Evolutionary conservation across 2,329 filamentous ascomycete genomes (phyloP), one percentile per base, ranked within the genome.

Genomic region (Scedosporium minutisporum): DNA sequence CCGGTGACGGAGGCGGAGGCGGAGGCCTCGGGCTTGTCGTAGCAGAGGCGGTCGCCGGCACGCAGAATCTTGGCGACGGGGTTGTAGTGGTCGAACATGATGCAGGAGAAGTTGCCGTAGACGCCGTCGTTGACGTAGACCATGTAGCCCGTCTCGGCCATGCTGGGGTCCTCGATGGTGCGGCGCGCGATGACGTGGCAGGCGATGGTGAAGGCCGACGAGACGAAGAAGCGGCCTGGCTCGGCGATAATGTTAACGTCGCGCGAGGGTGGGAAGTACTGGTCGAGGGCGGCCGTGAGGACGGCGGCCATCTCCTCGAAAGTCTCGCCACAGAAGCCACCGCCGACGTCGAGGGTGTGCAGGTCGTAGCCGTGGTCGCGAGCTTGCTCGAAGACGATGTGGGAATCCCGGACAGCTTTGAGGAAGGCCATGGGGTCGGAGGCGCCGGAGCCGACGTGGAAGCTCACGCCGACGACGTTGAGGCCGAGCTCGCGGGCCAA

Each of bases 61-160:
- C 86, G 87, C 62, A 99, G 81, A 64, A 97, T 84, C 76, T 89
- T 90, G 63, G 93, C 91, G 57, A 89, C 77, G 1, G 95, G 95
- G 70, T 96, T 85, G 81, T 99, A 95, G 76, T 97, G 95, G 72
- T 97, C 95, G 74, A 97, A 99, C 81, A 97, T 96, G 82, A 97
- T 97, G 85, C 92, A 96, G 67, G 91, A 96, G 73, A 99, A 97
- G 79, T 97, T 97, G 71, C 95, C 95, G 72, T 99, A 99, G 62
- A 97, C 88, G 29, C 95, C 95, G 69, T 99, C 95, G 73, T 99
- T 99, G 74, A 97, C 80, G 75, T 99, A 99, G 57, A 97, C 79
- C 95, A 97, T 99, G 82, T 96, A 97, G 68, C 87, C 90, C 65
- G 86, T 87, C 65, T 83, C 81, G 60, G 81, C 81, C 10, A 83